These are phyloP conservation scores for Lichina pygmaea DNA, from an alignment of 495 filamentous ascomycete genomes.

Conservation along the genomic window DNA sequence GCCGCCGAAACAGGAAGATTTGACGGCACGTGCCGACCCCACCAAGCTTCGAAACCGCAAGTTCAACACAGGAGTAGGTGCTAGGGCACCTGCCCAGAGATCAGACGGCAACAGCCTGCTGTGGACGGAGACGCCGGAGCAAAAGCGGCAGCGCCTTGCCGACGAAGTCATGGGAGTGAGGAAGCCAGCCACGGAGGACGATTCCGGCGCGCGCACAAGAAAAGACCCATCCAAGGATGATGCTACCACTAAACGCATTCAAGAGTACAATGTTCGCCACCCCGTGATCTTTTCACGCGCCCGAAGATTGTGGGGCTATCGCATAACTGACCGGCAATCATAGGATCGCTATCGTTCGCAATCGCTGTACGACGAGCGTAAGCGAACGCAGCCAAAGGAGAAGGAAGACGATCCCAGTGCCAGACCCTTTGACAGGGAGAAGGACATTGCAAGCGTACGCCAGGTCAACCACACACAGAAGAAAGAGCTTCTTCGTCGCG, in stretches of 20 bases:
- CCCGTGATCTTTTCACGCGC: not conserved
- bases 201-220: slow-evolving; percentile 5
- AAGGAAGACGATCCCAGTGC: slow-evolving; percentile 78
- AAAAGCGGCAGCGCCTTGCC: slow-evolving; percentile 55
- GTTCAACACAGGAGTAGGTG: slow-evolving; percentile 50
- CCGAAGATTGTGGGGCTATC: not conserved
- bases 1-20: slow-evolving; percentile 40
- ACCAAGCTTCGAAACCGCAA: slow-evolving; percentile 60
- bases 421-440: slow-evolving; percentile 74
- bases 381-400: slow-evolving; percentile 14
- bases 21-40: slow-evolving; percentile 46
- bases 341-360: slow-evolving; percentile 33
- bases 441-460: slow-evolving; percentile 63
- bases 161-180: slow-evolving; percentile 64
- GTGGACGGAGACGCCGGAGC: slow-evolving; percentile 82
- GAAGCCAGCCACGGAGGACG: slow-evolving; percentile 12
- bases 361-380: slow-evolving; percentile 36
- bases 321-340: not conserved
- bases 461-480: slow-evolving; percentile 48
- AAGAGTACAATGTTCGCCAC: slow-evolving; percentile 25
- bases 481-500: slow-evolving; percentile 52
- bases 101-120: slow-evolving; percentile 26
- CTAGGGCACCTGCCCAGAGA: slow-evolving; percentile 14
- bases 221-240: slow-evolving; percentile 10
- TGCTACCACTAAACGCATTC: slow-evolving; percentile 23